A percentile compares a stretch with the other conserved stretches of the same genome.
Conservation (phyloP, 2,329 filamentous ascomycete species). For the Aureobasidium mangrovei region DNA sequence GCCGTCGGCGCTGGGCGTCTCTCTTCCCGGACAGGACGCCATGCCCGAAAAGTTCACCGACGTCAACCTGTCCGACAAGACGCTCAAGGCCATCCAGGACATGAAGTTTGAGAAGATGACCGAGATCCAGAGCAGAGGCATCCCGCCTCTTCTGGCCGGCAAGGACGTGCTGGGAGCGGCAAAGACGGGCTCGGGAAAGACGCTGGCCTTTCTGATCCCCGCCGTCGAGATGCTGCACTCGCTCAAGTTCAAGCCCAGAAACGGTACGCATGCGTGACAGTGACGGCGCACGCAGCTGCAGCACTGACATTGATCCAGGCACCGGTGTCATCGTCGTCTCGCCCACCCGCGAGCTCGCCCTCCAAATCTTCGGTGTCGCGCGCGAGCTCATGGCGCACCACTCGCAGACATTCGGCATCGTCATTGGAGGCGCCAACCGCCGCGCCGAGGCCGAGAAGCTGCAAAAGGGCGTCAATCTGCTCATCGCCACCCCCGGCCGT, state of each 20-base stretch:
- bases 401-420: constrained; percentile 90
- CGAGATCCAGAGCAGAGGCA: constrained; percentile 79
- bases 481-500: constrained; percentile 88
- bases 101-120: constrained; percentile 98
- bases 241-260: constrained; percentile 87
- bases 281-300: background rate
- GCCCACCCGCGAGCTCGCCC: constrained; percentile 83
- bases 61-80: constrained; percentile 78
- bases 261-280: constrained; percentile 40
- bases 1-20: constrained; percentile 47
- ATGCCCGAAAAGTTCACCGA: constrained; percentile 68
- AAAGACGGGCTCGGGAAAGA: constrained; percentile 95
- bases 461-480: constrained; percentile 82
- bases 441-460: constrained; percentile 91
- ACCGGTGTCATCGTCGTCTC: constrained; percentile 89
- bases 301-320: background rate
- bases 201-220: constrained; percentile 85
- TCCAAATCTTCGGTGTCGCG: constrained; percentile 94
- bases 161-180: constrained; percentile 90
- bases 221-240: constrained; percentile 87
- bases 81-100: constrained; percentile 67
- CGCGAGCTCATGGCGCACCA: constrained; percentile 87
- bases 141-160: constrained; percentile 80
- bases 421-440: constrained; percentile 89
- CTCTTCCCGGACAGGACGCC: constrained; percentile 49